Percentiles rank a stretch among this genome's conserved stretches.
Evolutionary conservation across 495 filamentous ascomycete species (phyloP).

Genomic region (Neurospora sp.): DNA sequence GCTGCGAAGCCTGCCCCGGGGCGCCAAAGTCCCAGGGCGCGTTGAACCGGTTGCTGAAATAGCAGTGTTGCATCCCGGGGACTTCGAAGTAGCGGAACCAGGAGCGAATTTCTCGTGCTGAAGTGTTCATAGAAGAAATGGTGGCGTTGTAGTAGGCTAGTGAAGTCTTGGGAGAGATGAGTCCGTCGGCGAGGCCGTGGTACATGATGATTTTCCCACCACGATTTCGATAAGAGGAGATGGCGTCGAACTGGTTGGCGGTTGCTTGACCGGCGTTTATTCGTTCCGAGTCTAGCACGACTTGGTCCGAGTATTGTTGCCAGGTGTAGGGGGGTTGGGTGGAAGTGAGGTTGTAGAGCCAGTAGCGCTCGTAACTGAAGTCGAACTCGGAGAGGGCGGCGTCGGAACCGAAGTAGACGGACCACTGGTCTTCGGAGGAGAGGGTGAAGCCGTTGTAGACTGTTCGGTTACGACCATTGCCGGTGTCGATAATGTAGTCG

Average conservation of each 20-base stretch:
- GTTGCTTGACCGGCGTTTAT: conserved; percentile 29
- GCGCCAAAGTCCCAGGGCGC: conserved; percentile 36
- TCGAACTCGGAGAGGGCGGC: conserved; percentile 19
- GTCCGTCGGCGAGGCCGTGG: conserved; percentile 43
- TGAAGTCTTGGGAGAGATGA: conserved; percentile 36
- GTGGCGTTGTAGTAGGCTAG: conserved; percentile 36
- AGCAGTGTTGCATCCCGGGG: conserved; percentile 39
- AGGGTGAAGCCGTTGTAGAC: conserved; percentile 41
- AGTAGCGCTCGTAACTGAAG: conserved; percentile 27
- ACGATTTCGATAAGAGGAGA: conserved; percentile 30
- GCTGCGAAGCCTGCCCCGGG: conserved; percentile 19
- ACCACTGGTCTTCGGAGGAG: conserved; percentile 22
- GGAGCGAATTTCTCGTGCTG: conserved; percentile 5
- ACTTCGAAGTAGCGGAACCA: conserved; percentile 37
- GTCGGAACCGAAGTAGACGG: conserved; percentile 20
- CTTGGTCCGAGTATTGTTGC: conserved; percentile 23
- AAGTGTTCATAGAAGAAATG: neutral
- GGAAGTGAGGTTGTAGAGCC: conserved; percentile 29
- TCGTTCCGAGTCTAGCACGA: conserved; percentile 9
- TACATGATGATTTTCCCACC: conserved; percentile 50
- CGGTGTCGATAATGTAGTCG: conserved; percentile 37
- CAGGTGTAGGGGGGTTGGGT: conserved; percentile 21
- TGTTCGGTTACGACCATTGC: conserved; percentile 14
- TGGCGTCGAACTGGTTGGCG: conserved; percentile 35
- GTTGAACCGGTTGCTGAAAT: conserved; percentile 23